Evolutionary conservation across 2,329 filamentous ascomycete species (phyloP).

Genomic region (Cladosporium sp.): DNA sequence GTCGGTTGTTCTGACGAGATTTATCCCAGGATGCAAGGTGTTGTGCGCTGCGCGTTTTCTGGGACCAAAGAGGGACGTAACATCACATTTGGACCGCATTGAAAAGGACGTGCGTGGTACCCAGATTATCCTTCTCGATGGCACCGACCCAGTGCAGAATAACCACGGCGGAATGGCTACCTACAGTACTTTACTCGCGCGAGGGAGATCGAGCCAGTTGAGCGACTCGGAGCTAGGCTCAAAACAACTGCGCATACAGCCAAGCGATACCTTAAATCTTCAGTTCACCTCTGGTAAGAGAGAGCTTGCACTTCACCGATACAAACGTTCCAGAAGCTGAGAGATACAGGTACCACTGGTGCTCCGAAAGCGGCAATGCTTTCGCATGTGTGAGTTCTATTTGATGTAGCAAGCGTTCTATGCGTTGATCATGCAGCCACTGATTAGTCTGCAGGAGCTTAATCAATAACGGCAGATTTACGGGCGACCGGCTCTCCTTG

Average conservation of each 20-base stretch:
- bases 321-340: background rate
- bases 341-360: background rate
- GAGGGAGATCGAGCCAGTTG: background rate
- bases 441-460: slow-evolving; percentile 27
- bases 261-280: background rate
- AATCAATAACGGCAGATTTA: slow-evolving; percentile 31
- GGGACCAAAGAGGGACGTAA: background rate
- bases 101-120: background rate
- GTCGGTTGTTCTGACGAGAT: background rate
- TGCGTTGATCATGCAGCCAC: background rate
- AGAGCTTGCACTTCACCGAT: background rate
- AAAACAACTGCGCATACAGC: background rate
- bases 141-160: background rate
- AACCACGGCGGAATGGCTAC: background rate
- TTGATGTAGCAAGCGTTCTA: background rate
- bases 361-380: background rate
- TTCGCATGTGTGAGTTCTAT: background rate
- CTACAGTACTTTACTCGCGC: background rate
- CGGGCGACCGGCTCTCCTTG: slow-evolving; percentile 70
- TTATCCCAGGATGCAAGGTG: background rate
- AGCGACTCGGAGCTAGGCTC: background rate
- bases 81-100: background rate
- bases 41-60: background rate
- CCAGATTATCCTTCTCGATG: background rate
- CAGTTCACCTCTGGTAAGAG: background rate